Conservation (phyloP, 768 basidiomycete species). For the Suillus weaverae region DNA sequence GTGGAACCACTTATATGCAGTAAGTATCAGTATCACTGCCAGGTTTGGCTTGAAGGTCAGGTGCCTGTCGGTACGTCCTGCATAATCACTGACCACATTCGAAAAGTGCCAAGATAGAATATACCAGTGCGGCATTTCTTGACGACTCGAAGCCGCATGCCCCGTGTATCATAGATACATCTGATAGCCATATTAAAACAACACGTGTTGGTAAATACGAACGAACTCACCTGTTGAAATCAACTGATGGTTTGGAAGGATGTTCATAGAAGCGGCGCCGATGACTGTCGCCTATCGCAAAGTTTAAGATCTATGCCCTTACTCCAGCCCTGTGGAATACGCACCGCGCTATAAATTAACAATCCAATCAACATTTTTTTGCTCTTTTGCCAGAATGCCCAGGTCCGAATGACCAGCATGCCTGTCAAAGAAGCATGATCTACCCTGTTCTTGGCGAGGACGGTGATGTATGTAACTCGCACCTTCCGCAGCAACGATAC, state of each 20-base stretch:
- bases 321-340: not conserved
- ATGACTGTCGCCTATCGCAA: slow-evolving; percentile 10
- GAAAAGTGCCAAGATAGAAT: not conserved
- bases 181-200: not conserved
- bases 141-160: not conserved
- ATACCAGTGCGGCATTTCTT: not conserved
- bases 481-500: slow-evolving; percentile 12
- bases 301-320: not conserved
- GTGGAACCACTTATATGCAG: slow-evolving; percentile 3
- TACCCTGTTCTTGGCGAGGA: not conserved
- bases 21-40: slow-evolving; percentile 3
- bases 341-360: slow-evolving; percentile 10
- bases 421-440: slow-evolving; percentile 9
- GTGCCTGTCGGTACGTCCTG: not conserved
- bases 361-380: slow-evolving; percentile 18
- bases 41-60: not conserved
- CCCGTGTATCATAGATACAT: not conserved
- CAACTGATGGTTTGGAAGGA: slow-evolving; percentile 9
- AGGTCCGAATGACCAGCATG: slow-evolving; percentile 20
- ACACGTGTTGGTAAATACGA: not conserved
- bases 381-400: slow-evolving; percentile 21
- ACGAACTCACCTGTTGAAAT: slow-evolving; percentile 7
- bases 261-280: slow-evolving; percentile 7
- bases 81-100: not conserved
- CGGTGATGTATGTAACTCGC: not conserved